A percentile compares a stretch with the other conserved stretches of the same genome.
phyloP scores from a whole-genome alignment of 495 filamentous ascomycete species.

The Neurospora sp. region DNA sequence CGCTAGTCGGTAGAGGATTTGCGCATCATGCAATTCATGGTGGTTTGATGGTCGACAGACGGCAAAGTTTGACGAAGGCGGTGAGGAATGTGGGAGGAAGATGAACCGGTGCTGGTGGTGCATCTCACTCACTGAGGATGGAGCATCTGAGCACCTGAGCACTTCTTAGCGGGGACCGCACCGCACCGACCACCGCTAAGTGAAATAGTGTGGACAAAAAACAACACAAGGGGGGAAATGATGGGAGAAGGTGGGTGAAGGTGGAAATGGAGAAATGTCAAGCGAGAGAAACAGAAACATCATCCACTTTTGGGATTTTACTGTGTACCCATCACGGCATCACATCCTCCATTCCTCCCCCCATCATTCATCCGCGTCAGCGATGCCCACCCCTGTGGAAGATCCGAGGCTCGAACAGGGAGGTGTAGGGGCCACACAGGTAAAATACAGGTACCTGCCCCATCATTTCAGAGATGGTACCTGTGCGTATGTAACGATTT shows the following conservation, averaged over 20 bases:
- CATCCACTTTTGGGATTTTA: background rate
- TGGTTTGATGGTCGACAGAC: background rate
- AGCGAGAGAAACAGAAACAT: background rate
- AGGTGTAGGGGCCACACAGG: background rate
- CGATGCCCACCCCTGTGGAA: background rate
- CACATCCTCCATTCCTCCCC: background rate
- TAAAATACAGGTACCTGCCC: background rate
- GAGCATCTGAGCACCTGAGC: background rate
- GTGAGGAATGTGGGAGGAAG: background rate
- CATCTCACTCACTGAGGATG: background rate
- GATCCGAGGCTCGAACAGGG: background rate
- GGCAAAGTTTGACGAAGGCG: background rate
- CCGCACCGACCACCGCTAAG: background rate
- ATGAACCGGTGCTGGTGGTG: background rate
- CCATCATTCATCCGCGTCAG: background rate
- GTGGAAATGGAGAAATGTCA: background rate
- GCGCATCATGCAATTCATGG: background rate
- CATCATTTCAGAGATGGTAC: background rate
- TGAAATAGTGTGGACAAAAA: background rate
- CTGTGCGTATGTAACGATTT: background rate
- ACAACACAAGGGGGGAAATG: background rate
- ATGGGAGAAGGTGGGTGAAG: background rate
- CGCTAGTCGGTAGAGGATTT: background rate
- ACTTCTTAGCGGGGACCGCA: background rate
- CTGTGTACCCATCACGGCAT: background rate